Percentiles rank a stretch among this genome's conserved stretches.
Conservation (phyloP, 2,329 filamentous ascomycete species). For the Eurotiales sp. region DNA sequence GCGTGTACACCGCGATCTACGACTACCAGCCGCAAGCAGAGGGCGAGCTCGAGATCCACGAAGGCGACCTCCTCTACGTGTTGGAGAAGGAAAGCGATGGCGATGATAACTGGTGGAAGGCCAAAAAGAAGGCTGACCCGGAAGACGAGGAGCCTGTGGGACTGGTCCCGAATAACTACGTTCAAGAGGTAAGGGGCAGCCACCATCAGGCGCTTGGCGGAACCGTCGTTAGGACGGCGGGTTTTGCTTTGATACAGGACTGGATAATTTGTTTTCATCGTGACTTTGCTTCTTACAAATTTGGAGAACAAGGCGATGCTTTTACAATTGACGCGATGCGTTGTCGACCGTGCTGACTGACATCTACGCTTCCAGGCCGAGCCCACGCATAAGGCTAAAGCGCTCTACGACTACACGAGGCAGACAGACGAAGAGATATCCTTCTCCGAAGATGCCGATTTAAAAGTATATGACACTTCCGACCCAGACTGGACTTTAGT, state of each 20-base stretch:
- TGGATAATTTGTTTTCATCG: too few relatives aligned
- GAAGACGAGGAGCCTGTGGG: conserved; percentile 90
- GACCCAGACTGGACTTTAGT: conserved; percentile 97
- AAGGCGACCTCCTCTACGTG: conserved; percentile 86
- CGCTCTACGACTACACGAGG: conserved; percentile 96
- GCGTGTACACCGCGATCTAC: conserved; percentile 85
- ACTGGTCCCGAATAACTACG: conserved; percentile 88
- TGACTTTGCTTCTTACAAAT: conserved; percentile 9
- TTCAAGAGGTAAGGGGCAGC: conserved; percentile 79
- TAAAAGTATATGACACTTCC: conserved; percentile 82
- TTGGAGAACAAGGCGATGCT: too few relatives aligned
- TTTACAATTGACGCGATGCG: background rate
- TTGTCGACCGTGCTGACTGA: background rate
- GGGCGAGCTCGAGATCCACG: conserved; percentile 76
- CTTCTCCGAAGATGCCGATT: conserved; percentile 79
- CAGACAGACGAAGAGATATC: conserved; percentile 98
- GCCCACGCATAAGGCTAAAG: conserved; percentile 68
- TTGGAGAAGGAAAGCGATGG: conserved; percentile 70
- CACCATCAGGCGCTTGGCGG: too few relatives aligned
- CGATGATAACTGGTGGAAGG: conserved; percentile 90
- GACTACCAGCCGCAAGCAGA: conserved; percentile 86
- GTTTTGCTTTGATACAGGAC: too few relatives aligned
- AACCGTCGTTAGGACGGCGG: too few relatives aligned
- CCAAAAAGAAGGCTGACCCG: conserved; percentile 83
- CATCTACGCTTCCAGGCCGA: conserved; percentile 50